phyloP scores from a whole-genome alignment of 352 stramenopile genomes.

The Pythium vanterpoolii region DNA sequence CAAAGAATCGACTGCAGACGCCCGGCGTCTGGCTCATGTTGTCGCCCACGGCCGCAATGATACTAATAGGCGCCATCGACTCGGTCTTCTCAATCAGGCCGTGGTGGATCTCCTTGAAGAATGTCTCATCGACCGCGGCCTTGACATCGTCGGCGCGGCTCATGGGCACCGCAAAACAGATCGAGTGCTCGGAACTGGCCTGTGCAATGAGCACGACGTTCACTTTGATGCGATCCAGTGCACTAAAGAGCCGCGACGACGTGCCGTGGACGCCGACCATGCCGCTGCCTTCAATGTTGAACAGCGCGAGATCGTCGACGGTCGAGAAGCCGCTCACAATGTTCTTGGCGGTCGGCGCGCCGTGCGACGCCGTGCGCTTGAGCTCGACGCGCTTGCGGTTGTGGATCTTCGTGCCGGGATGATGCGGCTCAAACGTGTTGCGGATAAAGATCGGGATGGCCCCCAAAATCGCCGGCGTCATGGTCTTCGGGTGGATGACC shows the following conservation, averaged over 20 bases:
- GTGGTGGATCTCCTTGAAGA: constrained; percentile 88
- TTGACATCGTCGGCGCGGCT: constrained; percentile 61
- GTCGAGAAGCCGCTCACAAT: constrained; percentile 90
- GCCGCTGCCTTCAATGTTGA: constrained; percentile 95
- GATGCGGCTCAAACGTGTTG: constrained; percentile 94
- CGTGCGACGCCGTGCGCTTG: constrained; percentile 59
- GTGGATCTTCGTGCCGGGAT: constrained; percentile 79
- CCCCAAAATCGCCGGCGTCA: constrained; percentile 87
- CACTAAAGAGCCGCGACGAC: constrained; percentile 90
- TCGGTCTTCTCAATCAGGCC: constrained; percentile 79
- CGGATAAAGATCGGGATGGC: constrained; percentile 97
- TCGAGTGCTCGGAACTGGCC: constrained; percentile 93
- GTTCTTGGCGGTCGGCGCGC: constrained; percentile 50
- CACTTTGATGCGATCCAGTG: constrained; percentile 89
- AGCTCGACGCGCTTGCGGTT: constrained; percentile 57
- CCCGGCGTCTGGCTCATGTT: constrained; percentile 92
- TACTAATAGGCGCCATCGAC: constrained; percentile 87
- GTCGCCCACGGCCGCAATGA: constrained; percentile 95
- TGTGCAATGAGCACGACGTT: constrained; percentile 95
- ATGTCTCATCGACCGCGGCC: constrained; percentile 75
- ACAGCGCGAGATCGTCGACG: constrained; percentile 92
- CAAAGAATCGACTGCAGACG: constrained; percentile 93
- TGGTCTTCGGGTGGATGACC: constrained; percentile 97
- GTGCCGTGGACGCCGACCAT: constrained; percentile 95
- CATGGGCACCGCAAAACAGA: constrained; percentile 92